Percentiles rank a stretch among this genome's conserved stretches.
Evolutionary conservation across 768 basidiomycete species (phyloP).

Genomic region (Naganishia randhawae): DNA sequence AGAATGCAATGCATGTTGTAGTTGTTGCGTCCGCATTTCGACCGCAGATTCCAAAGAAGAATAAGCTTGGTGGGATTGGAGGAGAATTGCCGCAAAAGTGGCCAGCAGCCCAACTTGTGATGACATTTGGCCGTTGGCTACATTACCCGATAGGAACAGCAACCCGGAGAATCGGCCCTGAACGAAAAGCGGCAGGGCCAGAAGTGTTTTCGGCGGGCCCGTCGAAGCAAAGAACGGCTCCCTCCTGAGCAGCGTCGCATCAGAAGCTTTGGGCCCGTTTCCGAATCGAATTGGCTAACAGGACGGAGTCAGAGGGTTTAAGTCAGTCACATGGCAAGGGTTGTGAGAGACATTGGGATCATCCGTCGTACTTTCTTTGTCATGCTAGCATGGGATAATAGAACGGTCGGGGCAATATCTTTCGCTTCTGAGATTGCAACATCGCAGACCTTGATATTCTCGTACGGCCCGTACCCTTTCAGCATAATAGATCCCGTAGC

Average conservation of each 20-base stretch:
- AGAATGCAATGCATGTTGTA: conserved; percentile 22
- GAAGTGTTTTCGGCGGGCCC: not conserved
- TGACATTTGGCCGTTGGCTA: conserved; percentile 3
- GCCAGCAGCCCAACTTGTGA: conserved; percentile 17
- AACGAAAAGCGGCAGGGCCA: conserved; percentile 17
- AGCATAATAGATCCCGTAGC: not conserved
- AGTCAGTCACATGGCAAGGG: too few relatives aligned
- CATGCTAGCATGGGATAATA: conserved; percentile 10
- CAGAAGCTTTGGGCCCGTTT: too few relatives aligned
- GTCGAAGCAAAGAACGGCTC: conserved; percentile 25
- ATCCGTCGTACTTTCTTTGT: conserved; percentile 19
- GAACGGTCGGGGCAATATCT: conserved; percentile 9
- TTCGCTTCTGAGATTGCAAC: conserved; percentile 9
- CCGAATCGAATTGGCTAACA: too few relatives aligned
- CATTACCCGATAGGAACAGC: conserved; percentile 11
- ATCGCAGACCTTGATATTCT: conserved; percentile 19
- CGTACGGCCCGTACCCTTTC: conserved; percentile 18
- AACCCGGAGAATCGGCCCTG: conserved; percentile 27
- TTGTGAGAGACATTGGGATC: too few relatives aligned
- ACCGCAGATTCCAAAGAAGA: conserved; percentile 24
- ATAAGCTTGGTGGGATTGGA: conserved; percentile 16
- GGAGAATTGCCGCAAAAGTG: conserved; percentile 25
- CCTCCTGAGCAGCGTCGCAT: conserved; percentile 16
- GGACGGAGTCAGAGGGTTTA: too few relatives aligned
- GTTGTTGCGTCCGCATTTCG: conserved; percentile 25